phyloP scores from a whole-genome alignment of 164 flowering plant species.

The Macadamia integrifolia region DNA sequence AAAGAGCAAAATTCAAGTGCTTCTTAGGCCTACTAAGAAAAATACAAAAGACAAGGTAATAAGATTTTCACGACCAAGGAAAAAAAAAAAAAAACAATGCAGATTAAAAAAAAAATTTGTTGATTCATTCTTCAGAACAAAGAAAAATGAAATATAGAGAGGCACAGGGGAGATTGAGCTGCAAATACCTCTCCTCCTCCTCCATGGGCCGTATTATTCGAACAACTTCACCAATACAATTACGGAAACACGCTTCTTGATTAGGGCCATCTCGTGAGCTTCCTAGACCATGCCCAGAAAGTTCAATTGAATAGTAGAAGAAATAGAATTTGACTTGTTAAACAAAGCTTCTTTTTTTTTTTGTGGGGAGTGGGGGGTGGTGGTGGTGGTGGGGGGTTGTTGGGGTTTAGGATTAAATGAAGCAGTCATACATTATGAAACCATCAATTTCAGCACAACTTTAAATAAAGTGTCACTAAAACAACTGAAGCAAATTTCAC shows the following conservation, averaged over 20 bases:
- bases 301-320: neutral
- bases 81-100: too few relatives aligned
- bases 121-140: neutral
- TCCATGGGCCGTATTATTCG: slow-evolving; percentile 27
- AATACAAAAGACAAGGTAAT: too few relatives aligned
- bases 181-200: slow-evolving; percentile 31
- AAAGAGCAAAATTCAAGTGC: too few relatives aligned
- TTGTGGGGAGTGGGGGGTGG: too few relatives aligned
- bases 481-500: neutral
- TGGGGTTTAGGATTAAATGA: neutral
- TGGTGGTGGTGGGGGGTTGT: too few relatives aligned
- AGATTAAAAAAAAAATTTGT: too few relatives aligned
- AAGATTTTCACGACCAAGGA: too few relatives aligned
- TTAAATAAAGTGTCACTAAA: neutral
- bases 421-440: neutral
- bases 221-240: slow-evolving; percentile 52
- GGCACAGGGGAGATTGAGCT: neutral
- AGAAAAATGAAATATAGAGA: neutral
- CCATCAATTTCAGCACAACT: neutral
- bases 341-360: neutral
- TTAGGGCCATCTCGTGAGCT: slow-evolving; percentile 13
- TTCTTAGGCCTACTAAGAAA: too few relatives aligned
- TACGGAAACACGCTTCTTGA: slow-evolving; percentile 16
- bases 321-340: neutral
- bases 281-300: slow-evolving; percentile 20